These are phyloP conservation scores for Penicillium psychrosexuale DNA, from an alignment of 2,329 filamentous ascomycete species.

Conservation along the genomic window DNA sequence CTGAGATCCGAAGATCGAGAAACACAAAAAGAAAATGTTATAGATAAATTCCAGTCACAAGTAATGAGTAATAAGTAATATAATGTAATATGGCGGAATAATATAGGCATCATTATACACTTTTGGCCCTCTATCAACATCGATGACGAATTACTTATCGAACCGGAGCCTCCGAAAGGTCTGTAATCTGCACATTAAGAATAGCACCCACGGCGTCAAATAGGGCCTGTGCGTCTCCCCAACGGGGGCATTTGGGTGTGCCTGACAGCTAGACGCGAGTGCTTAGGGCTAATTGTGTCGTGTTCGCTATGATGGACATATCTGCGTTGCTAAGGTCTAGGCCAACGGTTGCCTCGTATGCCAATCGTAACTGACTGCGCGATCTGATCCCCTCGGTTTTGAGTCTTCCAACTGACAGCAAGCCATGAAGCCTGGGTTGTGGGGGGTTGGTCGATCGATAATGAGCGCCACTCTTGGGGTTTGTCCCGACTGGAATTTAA, in stretches of 20 bases:
- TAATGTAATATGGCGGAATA: not conserved
- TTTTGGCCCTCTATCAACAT: not conserved
- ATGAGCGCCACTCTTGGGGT: slow-evolving; percentile 15
- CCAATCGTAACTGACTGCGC: not conserved
- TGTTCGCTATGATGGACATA: not conserved
- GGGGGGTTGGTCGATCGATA: slow-evolving; percentile 21
- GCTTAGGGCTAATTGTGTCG: not conserved
- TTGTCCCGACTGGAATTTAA: slow-evolving; percentile 1
- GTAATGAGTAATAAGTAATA: not conserved
- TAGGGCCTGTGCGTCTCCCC: slow-evolving; percentile 12
- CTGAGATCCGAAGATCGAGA: slow-evolving; percentile 24
- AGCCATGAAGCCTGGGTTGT: not conserved
- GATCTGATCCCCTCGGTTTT: slow-evolving; percentile 9
- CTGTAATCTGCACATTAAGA: slow-evolving; percentile 20
- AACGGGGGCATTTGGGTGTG: not conserved
- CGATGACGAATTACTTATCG: not conserved
- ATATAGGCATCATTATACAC: not conserved
- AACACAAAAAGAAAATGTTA: slow-evolving; percentile 3
- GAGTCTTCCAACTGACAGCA: not conserved
- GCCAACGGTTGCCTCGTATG: not conserved
- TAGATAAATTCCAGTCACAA: not conserved
- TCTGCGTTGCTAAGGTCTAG: not conserved
- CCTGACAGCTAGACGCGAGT: slow-evolving; percentile 12
- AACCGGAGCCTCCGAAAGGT: slow-evolving; percentile 16
- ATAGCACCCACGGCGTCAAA: slow-evolving; percentile 20